These are phyloP conservation scores for Pisolithus microcarpus DNA, from an alignment of 768 basidiomycete genomes.

Conservation along the genomic window DNA sequence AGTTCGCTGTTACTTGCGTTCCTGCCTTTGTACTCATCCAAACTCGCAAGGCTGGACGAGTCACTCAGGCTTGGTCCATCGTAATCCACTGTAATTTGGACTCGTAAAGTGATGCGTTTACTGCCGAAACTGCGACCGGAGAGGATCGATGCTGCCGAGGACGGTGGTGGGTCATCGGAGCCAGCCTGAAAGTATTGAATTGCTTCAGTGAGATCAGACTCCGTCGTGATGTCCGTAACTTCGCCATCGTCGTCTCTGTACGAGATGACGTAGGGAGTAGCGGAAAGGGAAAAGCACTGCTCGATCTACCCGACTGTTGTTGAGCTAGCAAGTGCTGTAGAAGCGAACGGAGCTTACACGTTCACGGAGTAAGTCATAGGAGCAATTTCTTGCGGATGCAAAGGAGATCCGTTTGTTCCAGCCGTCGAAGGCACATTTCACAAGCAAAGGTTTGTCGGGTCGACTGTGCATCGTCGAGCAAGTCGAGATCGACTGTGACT, in stretches of 20 bases:
- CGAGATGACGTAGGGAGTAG: constrained; percentile 61
- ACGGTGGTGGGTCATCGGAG: constrained; percentile 60
- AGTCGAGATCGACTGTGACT: not conserved
- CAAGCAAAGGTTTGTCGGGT: constrained; percentile 71
- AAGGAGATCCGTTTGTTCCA: constrained; percentile 75
- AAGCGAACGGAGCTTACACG: constrained; percentile 45
- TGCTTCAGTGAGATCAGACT: constrained; percentile 76
- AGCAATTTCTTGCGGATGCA: constrained; percentile 70
- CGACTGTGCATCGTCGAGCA: constrained; percentile 31
- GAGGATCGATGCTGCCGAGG: constrained; percentile 67
- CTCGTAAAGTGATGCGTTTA: constrained; percentile 67
- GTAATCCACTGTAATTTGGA: constrained; percentile 78
- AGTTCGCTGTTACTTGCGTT: constrained; percentile 48
- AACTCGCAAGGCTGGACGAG: constrained; percentile 71
- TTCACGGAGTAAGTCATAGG: constrained; percentile 62
- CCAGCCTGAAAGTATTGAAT: constrained; percentile 81
- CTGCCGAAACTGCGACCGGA: constrained; percentile 57
- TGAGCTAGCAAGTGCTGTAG: not conserved
- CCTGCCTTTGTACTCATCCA: constrained; percentile 61
- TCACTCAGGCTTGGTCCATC: constrained; percentile 90
- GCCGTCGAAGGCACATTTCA: constrained; percentile 78
- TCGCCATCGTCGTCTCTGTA: constrained; percentile 91
- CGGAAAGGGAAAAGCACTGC: constrained; percentile 71
- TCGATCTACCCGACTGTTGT: constrained; percentile 52
- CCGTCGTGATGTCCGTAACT: constrained; percentile 57